Percentiles rank a stretch among this genome's conserved stretches.
phyloP scores from a whole-genome alignment of 2,329 filamentous ascomycete genomes.

The Periglandula ipomoeae region DNA sequence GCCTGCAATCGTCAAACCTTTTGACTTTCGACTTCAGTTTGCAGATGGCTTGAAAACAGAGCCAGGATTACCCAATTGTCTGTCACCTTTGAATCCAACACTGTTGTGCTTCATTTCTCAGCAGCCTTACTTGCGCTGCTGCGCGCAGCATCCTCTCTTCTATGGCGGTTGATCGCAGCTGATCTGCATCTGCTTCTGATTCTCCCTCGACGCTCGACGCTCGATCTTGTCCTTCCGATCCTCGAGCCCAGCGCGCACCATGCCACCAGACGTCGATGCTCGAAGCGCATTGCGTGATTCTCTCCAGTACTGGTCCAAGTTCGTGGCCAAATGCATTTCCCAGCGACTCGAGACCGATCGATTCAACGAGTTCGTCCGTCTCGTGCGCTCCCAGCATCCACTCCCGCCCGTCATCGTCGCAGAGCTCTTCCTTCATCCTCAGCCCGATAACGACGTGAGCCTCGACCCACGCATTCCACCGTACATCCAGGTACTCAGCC shows the following conservation, averaged over 20 bases:
- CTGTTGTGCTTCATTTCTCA: background rate
- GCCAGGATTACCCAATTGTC: no score
- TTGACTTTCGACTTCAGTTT: no score
- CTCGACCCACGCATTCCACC: conserved; percentile 50
- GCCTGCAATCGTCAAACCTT: no score
- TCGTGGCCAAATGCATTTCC: conserved; percentile 40
- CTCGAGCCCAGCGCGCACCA: conserved; percentile 7
- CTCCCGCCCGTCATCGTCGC: conserved; percentile 42
- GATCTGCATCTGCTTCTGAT: conserved; percentile 1
- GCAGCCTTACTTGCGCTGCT: conserved; percentile 5
- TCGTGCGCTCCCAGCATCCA: conserved; percentile 42
- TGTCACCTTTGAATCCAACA: no score
- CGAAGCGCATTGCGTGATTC: conserved; percentile 18
- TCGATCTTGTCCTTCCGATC: background rate
- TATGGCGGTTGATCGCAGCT: conserved; percentile 5
- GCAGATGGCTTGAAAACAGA: no score
- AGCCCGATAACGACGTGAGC: conserved; percentile 34
- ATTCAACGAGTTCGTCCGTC: conserved; percentile 42
- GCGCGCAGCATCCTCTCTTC: conserved; percentile 5
- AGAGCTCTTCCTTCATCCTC: conserved; percentile 50
- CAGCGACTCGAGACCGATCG: conserved; percentile 41
- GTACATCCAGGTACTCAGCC: conserved; percentile 49
- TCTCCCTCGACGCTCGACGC: background rate
- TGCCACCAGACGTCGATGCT: conserved; percentile 18
- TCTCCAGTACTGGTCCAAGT: conserved; percentile 37